Percentiles rank a stretch among this genome's conserved stretches.
phyloP scores from a whole-genome alignment of 2,329 filamentous ascomycete species.

The Fusarium citri region DNA sequence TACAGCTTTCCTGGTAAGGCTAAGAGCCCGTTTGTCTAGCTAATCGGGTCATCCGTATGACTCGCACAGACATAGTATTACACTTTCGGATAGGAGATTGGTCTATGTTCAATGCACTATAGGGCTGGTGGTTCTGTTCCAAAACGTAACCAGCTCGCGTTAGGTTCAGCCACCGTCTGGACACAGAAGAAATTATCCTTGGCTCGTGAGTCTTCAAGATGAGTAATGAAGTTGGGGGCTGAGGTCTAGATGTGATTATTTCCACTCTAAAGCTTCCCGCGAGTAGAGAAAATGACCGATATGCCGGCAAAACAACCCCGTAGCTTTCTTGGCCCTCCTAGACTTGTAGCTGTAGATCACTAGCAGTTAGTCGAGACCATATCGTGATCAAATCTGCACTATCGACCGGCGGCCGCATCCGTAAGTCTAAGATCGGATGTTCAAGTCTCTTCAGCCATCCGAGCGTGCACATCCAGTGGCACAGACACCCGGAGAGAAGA shows the following conservation, averaged over 20 bases:
- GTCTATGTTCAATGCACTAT: not conserved
- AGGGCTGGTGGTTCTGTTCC: not conserved
- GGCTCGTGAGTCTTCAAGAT: not conserved
- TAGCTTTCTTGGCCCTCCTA: too few species aligned
- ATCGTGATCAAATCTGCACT: not conserved
- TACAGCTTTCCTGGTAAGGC: not conserved
- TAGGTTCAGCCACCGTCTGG: not conserved
- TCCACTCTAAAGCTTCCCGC: fast-evolving
- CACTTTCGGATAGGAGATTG: not conserved
- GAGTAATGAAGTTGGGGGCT: not conserved
- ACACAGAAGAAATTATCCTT: not conserved
- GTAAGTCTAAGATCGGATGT: not conserved
- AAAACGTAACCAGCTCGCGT: too few species aligned
- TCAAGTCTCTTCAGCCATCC: not conserved
- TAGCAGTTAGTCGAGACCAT: not conserved
- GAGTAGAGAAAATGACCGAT: too few species aligned
- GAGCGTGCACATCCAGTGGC: not conserved
- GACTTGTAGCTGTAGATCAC: not conserved
- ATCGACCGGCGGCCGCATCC: not conserved
- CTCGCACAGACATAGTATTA: not conserved
- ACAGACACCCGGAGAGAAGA: not conserved
- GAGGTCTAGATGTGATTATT: not conserved
- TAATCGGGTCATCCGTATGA: not conserved
- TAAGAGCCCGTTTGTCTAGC: not conserved
- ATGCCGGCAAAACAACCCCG: too few species aligned